Conservation (phyloP, 495 filamentous ascomycete species). For the Aspergillus hancockii region DNA sequence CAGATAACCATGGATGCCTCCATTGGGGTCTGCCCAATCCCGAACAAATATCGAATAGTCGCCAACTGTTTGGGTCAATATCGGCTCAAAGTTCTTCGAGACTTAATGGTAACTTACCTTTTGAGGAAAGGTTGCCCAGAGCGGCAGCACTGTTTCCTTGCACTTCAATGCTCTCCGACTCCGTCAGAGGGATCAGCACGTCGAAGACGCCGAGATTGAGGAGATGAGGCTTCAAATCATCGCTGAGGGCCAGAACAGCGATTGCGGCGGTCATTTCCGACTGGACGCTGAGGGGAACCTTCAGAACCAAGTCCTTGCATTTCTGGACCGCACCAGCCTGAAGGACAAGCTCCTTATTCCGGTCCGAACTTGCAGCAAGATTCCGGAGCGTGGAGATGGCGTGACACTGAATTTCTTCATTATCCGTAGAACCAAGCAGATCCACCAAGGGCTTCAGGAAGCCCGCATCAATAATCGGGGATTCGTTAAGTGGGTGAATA, state of each 20-base stretch:
- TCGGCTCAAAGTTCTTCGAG: conserved; percentile 1
- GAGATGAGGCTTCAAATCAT: conserved; percentile 90
- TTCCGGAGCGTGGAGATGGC: conserved; percentile 97
- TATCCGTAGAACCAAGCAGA: conserved; percentile 89
- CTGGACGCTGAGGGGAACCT: conserved; percentile 91
- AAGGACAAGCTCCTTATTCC: conserved; percentile 93
- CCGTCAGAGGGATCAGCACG: conserved; percentile 91
- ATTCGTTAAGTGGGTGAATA: conserved; percentile 97
- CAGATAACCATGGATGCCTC: conserved; percentile 93
- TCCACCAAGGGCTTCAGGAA: conserved; percentile 94
- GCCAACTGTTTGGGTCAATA: conserved; percentile 63
- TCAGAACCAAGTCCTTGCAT: conserved; percentile 93
- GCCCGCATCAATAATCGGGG: conserved; percentile 97
- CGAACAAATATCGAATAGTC: conserved; percentile 96
- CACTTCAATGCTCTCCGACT: conserved; percentile 93
- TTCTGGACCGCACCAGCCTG: conserved; percentile 97
- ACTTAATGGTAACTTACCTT: conserved; percentile 63
- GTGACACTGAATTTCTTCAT: conserved; percentile 98
- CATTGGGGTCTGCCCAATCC: conserved; percentile 88
- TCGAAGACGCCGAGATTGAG: conserved; percentile 95
- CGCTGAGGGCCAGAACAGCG: conserved; percentile 92
- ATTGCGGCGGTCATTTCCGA: conserved; percentile 99
- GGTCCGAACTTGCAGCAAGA: conserved; percentile 91
- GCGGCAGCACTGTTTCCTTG: conserved; percentile 98
- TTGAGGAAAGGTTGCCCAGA: conserved; percentile 91